These are phyloP conservation scores for Salix dunnii DNA, from an alignment of 345 rosid species.

Conservation along the genomic window DNA sequence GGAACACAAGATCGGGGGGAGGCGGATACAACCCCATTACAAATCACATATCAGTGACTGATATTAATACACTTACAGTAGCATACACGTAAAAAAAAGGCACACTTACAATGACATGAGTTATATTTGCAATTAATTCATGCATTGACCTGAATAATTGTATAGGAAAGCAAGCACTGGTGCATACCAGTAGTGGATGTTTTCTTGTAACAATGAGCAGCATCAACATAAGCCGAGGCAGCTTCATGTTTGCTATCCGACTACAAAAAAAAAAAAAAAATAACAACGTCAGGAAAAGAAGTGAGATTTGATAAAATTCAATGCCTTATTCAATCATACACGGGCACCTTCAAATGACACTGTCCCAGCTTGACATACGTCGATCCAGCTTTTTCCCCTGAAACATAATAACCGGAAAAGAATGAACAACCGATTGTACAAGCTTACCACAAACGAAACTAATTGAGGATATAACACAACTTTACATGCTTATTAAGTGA, in stretches of 20 bases:
- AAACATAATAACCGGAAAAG: constrained; percentile 2
- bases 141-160: not conserved
- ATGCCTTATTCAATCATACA: constrained; percentile 1
- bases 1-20: not conserved
- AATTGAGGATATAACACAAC: not conserved
- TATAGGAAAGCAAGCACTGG: not conserved
- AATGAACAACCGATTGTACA: constrained; percentile 1
- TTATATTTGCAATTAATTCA: not conserved
- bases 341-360: constrained; percentile 64
- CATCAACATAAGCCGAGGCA: constrained; percentile 79
- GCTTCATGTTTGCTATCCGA: constrained; percentile 85
- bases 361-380: constrained; percentile 65
- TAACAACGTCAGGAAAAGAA: not conserved
- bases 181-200: constrained; percentile 60
- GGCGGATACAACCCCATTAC: not conserved
- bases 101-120: not conserved
- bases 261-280: constrained; percentile 32
- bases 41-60: not conserved
- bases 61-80: not conserved
- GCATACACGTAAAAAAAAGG: not conserved
- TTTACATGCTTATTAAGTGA: not conserved
- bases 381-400: constrained; percentile 86
- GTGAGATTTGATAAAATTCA: not conserved
- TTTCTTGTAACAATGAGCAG: constrained; percentile 88
- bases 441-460: not conserved